Evolutionary conservation across 2,329 filamentous ascomycete species (phyloP), one percentile per base, ranked within the genome.

Genomic region (Hymenoscyphus albidus): DNA sequence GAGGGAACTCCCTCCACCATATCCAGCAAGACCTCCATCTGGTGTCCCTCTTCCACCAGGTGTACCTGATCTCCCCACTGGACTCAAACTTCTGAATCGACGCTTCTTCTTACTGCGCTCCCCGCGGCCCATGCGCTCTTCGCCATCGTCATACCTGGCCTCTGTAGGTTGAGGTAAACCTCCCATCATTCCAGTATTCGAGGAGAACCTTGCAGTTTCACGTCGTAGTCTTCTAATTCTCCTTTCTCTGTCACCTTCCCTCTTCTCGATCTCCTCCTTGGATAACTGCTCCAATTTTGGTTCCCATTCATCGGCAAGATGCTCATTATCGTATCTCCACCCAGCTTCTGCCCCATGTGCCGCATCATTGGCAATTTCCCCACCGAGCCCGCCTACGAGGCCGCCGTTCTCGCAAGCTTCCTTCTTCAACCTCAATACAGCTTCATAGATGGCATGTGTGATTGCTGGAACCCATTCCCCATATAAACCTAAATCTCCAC

Each of bases 201-300:
- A 94, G 64, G 91, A 95, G 76, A 98, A 97, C 32, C 93, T 85
- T 1, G 94, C 94, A 10, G 94, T 98, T 77, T 99, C 95, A 74
- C 95, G 85, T 63, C 95, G 85, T 68, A 97, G 79, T 65, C 95
- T 85, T 65, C 95, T 85, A 48, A 97, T 90, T 77, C 98, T 92
- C 63, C 95, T 84, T 77, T 99, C 95, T 54, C 95, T 86, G 75
- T 99, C 95, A 61, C 92, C 92, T 77, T 99, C 95, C 35, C 95
- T 87, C 80, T 96, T 96, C 78, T 99, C 95, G 62, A 99, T 98
- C 74, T 99, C 95, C 72, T 99, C 95, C 72, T 97, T 96, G 48
- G 89, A 93, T 1, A 99, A 79, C 0, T 84, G 82, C 76, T 94
- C 91, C 9, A 95, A 83, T 79, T 91, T 92, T 6, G 91, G 90